A percentile compares a stretch with the other conserved stretches of the same genome.
phyloP scores from a whole-genome alignment of 1,284 basidiomycete species.

The Cystobasidium sp. region DNA sequence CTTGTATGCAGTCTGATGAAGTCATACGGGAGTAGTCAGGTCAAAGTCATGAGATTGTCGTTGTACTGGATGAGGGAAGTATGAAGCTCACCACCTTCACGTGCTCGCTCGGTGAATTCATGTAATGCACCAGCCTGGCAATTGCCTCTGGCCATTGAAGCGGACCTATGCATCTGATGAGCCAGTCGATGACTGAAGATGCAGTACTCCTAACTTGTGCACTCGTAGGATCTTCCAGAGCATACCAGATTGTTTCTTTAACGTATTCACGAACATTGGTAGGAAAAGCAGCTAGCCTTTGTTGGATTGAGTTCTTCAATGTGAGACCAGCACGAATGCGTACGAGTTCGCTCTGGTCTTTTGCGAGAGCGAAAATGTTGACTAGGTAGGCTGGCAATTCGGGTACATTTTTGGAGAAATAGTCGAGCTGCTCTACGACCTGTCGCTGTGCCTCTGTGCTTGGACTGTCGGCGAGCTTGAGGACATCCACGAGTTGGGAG shows the following conservation, averaged over 20 bases:
- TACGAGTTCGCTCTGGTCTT: constrained; percentile 84
- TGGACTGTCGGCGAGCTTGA: constrained; percentile 35
- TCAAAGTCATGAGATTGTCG: neutral
- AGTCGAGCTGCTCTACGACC: constrained; percentile 42
- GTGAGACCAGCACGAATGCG: constrained; percentile 94
- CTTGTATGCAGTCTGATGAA: constrained; percentile 83
- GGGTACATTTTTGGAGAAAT: constrained; percentile 78
- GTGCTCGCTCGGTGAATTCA: constrained; percentile 72
- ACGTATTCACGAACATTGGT: constrained; percentile 75
- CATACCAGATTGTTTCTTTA: constrained; percentile 77
- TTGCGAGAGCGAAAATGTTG: constrained; percentile 81
- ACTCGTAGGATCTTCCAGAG: constrained; percentile 74
- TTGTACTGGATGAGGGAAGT: neutral
- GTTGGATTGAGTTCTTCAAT: constrained; percentile 82
- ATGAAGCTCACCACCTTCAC: constrained; percentile 76
- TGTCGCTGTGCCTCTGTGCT: constrained; percentile 28
- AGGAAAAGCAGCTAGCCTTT: constrained; percentile 67
- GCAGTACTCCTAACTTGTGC: constrained; percentile 88
- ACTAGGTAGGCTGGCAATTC: constrained; percentile 96
- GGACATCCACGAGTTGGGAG: constrained; percentile 29
- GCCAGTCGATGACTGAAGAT: constrained; percentile 85
- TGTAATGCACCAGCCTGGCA: constrained; percentile 74
- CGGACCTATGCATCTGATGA: constrained; percentile 73
- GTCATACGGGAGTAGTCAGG: neutral
- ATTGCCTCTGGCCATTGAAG: constrained; percentile 91